phyloP scores from a whole-genome alignment of 805 yeast genomes.

The Saturnispora zaruensis region DNA sequence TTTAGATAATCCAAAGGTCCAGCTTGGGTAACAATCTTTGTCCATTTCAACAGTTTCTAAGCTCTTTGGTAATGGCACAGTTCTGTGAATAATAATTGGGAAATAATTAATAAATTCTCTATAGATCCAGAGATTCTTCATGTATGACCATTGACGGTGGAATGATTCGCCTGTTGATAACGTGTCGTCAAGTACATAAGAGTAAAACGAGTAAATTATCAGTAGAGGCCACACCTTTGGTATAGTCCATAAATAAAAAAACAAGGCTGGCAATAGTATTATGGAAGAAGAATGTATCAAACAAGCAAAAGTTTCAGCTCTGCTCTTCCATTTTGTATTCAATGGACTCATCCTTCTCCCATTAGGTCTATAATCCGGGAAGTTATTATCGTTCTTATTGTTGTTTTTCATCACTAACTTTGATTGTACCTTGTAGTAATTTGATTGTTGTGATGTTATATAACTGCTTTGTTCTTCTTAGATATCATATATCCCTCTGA shows the following conservation, averaged over 20 bases:
- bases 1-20: constrained; percentile 3
- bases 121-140: constrained; percentile 57
- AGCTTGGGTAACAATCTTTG: constrained; percentile 5
- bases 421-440: no score
- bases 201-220: constrained; percentile 53
- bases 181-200: constrained; percentile 51
- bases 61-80: constrained; percentile 67
- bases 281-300: constrained; percentile 69
- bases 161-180: constrained; percentile 68
- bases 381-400: neutral
- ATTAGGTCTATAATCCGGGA: constrained; percentile 3
- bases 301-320: constrained; percentile 61
- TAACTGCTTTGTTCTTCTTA: neutral
- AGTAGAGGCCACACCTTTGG: constrained; percentile 50
- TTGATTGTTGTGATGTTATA: no score
- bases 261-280: constrained; percentile 46
- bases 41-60: constrained; percentile 29
- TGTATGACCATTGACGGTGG: constrained; percentile 44
- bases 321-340: constrained; percentile 20
- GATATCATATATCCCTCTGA: neutral
- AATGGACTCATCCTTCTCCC: constrained; percentile 1
- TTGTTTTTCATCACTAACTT: neutral
- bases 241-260: constrained; percentile 49
- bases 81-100: constrained; percentile 65
- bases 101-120: constrained; percentile 67